Percentiles rank a stretch among this genome's conserved stretches.
phyloP scores from a whole-genome alignment of 2,329 filamentous ascomycete genomes.

The Colletotrichum zoysiae region DNA sequence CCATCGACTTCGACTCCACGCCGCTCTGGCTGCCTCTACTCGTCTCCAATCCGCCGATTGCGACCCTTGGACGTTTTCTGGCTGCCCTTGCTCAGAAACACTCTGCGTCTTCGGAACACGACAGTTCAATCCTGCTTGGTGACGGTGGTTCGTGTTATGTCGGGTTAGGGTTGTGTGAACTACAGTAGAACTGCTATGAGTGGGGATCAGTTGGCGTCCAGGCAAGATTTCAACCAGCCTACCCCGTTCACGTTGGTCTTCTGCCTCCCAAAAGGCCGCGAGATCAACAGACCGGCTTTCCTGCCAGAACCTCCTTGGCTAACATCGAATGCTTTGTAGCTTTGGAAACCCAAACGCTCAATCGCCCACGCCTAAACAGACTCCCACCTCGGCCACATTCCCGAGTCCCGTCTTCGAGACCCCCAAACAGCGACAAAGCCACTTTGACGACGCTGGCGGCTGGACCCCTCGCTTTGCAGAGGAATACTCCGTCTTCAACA shows the following conservation, averaged over 20 bases:
- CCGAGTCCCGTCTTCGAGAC: slow-evolving; percentile 70
- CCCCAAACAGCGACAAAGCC: slow-evolving; percentile 62
- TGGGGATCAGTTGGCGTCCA: slow-evolving; percentile 68
- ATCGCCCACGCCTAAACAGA: slow-evolving; percentile 70
- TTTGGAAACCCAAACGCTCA: slow-evolving; percentile 74
- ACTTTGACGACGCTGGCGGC: slow-evolving; percentile 62
- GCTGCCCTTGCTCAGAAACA: slow-evolving; percentile 1
- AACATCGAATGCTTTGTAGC: slow-evolving; percentile 57
- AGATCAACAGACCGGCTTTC: slow-evolving; percentile 29
- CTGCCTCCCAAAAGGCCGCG: slow-evolving; percentile 34
- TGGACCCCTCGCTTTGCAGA: slow-evolving; percentile 74
- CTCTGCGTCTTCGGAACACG: slow-evolving; percentile 10
- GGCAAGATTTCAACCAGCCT: slow-evolving; percentile 55
- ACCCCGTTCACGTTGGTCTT: slow-evolving; percentile 40
- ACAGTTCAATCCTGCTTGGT: slow-evolving; percentile 23
- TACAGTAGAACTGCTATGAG: slow-evolving; percentile 68
- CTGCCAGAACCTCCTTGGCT: slow-evolving; percentile 48
- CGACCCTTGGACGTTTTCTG: background rate
- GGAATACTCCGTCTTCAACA: slow-evolving; percentile 75
- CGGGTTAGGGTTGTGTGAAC: slow-evolving; percentile 42
- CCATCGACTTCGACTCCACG: slow-evolving; percentile 29
- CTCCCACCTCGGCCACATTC: slow-evolving; percentile 65
- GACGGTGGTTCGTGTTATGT: slow-evolving; percentile 40
- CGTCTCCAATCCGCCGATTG: slow-evolving; percentile 13
- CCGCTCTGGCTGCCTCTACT: background rate